Evolutionary conservation across 2,329 filamentous ascomycete species (phyloP), one percentile per base, ranked within the genome.

Genomic region (Botrytis squamosa): DNA sequence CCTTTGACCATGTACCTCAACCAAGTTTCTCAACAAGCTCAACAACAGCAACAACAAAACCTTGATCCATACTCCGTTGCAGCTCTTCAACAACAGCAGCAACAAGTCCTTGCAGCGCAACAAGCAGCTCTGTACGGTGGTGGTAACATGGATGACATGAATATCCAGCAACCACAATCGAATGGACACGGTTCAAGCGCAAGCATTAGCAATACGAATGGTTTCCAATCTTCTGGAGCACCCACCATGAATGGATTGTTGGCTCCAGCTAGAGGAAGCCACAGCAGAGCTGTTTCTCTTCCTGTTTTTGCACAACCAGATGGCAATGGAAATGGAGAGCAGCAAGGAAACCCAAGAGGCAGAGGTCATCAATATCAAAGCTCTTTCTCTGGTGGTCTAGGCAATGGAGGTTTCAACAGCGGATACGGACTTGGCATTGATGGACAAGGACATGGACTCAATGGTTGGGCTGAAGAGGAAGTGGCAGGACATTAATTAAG

Each of bases 1-100:
- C 95, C 95, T 0, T 83, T 98, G 82, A 97, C 95, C 38, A 90
- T 98, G 89, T 98, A 98, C 82, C 88, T 98, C 74, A 95, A 91
- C 83, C 94, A 97, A 80, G 89, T 95, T 42, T 91, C 90, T 36
- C 89, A 91, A 75, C 90, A 92, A 80, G 88, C 89, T 25, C 91
- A 93, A 67, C 92, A 95, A 77, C 92, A 94, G 75, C 80, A 81
- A 52, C 79, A 85, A 73, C 82, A 82, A 71, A 81, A 84, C 64
- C 83, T 85, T 74, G 84, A 85, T 59, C 82, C 84, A 7, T 83
- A 83, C 75, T 82, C 81, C 12, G 82, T 83, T 60, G 82, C 80
- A 29, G 79, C 79, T 29, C 77, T 81, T 33, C 86, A 87, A 75
- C 87, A 92, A 46, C 91, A 93, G 77, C 91, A 94, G 77, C 89